Base-by-base conservation (phyloP, 2,329 filamentous ascomycete genomes). In the Raffaelea albimanens region DNA sequence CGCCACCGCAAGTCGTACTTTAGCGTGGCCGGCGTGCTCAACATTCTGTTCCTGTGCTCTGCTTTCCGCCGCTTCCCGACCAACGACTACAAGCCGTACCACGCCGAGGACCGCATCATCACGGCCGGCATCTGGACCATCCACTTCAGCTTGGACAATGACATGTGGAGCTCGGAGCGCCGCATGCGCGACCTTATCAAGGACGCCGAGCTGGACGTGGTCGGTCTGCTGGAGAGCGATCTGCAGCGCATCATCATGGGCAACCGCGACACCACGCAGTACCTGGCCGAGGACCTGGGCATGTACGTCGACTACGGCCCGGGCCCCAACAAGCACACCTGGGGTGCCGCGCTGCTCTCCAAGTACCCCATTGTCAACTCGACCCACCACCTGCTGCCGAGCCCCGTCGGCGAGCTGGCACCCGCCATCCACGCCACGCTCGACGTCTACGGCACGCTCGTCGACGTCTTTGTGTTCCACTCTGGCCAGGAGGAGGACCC, bases 241-340 rank as follows among this genome's bases (percentile, higher is more conserved):
- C 76, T 87, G 33, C 93, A 98, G 68, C 87, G 91, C 56, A 95
- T 98, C 68, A 98, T 98, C 71, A 98, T 97, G 93, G 93, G 93
- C 59, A 98, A 97, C 68, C 85, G 93, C 55, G 93, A 98, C 63
- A 85, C 87, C 9, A 96, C 93, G 1, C 93, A 97, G 62, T 94
- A 87, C 67, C 77, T 98, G 9, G 90, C 93, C 19, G 91, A 97
- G 63, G 90, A 98, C 56, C 76, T 98, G 11, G 93, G 93, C 57
- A 98, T 98, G 93, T 98, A 96, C 61, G 90, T 94, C 44, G 93
- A 98, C 69, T 96, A 89, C 59, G 93, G 93, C 47, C 93, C 93
- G 25, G 93, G 93, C 2, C 93, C 93, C 7, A 95, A 98, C 76
- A 98, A 97, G 70, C 93, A 98, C 69, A 98, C 93, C 0, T 98